phyloP scores from a whole-genome alignment of 306 rosid species.

The Gynostemma pentaphyllum region DNA sequence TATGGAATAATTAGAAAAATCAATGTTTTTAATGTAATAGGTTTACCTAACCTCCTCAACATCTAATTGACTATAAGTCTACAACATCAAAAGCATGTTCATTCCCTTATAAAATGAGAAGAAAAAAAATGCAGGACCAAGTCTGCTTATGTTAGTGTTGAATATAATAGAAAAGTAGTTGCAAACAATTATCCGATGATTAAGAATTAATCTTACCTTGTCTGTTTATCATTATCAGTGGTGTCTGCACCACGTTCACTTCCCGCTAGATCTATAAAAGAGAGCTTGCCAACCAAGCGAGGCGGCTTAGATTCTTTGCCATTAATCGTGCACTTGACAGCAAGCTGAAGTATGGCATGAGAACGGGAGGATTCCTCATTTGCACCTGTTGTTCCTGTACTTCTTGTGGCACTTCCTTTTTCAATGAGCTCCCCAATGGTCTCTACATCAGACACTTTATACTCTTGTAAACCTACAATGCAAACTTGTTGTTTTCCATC shows the following conservation, averaged over 20 bases:
- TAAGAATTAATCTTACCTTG: constrained; percentile 39
- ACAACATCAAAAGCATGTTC: neutral
- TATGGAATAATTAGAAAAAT: neutral
- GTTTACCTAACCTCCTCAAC: neutral
- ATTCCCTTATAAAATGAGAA: no score
- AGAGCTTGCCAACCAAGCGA: constrained; percentile 84
- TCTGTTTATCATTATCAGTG: constrained; percentile 93
- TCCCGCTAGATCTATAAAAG: constrained; percentile 99
- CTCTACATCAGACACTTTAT: constrained; percentile 86
- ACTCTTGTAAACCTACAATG: constrained; percentile 97
- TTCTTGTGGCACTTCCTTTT: constrained; percentile 86
- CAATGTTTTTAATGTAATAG: neutral
- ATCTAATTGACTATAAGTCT: neutral
- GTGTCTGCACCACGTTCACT: constrained; percentile 99
- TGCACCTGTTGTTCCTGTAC: constrained; percentile 97
- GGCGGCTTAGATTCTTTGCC: constrained; percentile 89
- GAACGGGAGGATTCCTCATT: constrained; percentile 99
- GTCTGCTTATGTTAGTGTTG: neutral
- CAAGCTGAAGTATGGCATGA: constrained; percentile 98
- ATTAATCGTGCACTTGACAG: constrained; percentile 69
- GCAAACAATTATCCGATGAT: constrained; percentile 1
- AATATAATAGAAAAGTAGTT: neutral
- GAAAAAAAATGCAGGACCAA: no score
- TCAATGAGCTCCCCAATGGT: constrained; percentile 88
- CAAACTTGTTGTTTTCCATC: constrained; percentile 98